Conservation (phyloP, 495 filamentous ascomycete species). For the Daldinia grandis region DNA sequence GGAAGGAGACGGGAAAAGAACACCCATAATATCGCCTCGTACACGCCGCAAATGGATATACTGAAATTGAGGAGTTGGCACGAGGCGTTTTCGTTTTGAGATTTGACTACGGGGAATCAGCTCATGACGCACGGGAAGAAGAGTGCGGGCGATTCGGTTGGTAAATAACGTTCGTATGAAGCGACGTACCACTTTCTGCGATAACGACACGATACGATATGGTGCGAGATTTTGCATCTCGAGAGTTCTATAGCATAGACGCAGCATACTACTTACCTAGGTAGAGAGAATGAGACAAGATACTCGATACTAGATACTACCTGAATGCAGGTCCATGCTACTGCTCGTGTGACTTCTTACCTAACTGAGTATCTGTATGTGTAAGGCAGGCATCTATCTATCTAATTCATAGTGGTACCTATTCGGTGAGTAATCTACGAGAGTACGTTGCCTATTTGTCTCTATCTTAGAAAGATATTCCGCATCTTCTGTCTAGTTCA, state of each 20-base stretch:
- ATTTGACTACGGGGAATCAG: slow-evolving; percentile 1
- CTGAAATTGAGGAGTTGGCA: slow-evolving; percentile 11
- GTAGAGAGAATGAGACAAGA: slow-evolving; percentile 21
- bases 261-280: slow-evolving; percentile 15
- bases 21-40: neutral
- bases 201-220: neutral
- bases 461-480: neutral
- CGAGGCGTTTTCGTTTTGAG: slow-evolving; percentile 9
- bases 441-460: neutral
- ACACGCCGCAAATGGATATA: slow-evolving; percentile 8
- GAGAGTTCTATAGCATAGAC: slow-evolving; percentile 23
- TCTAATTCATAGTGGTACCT: too few species aligned
- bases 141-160: slow-evolving; percentile 4
- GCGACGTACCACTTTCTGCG: slow-evolving; percentile 21
- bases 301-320: neutral
- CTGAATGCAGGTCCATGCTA: neutral
- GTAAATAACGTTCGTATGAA: slow-evolving; percentile 28
- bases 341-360: neutral
- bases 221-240: slow-evolving; percentile 7
- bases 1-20: neutral
- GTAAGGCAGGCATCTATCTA: neutral
- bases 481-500: neutral
- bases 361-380: neutral
- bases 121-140: slow-evolving; percentile 1
- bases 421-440: neutral